These are phyloP conservation scores for Collybia sp. DNA, from an alignment of 768 basidiomycete species.

Conservation along the genomic window DNA sequence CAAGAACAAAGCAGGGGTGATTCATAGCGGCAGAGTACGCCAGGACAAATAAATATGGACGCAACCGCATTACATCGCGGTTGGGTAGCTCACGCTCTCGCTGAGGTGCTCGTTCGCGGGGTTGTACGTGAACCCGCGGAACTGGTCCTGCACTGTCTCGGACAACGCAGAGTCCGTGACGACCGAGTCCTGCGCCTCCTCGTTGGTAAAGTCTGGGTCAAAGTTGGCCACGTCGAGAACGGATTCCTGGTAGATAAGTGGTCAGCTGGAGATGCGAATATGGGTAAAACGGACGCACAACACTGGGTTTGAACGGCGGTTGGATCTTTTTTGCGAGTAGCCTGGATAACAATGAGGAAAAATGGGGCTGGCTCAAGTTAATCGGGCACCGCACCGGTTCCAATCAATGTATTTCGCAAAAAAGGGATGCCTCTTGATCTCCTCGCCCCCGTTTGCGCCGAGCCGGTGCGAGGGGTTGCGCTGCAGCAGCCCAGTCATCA, in stretches of 20 bases:
- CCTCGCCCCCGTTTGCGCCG: constrained; percentile 91
- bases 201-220: constrained; percentile 95
- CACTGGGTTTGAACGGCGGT: constrained; percentile 96
- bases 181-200: constrained; percentile 92
- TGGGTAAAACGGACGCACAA: constrained; percentile 48
- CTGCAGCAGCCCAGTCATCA: constrained; percentile 85
- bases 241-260: constrained; percentile 52
- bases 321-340: constrained; percentile 93
- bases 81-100: constrained; percentile 73
- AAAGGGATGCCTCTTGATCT: constrained; percentile 95
- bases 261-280: neutral
- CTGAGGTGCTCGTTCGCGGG: constrained; percentile 80
- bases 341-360: constrained; percentile 23
- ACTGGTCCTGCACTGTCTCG: constrained; percentile 96
- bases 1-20: neutral
- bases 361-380: neutral
- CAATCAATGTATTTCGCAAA: constrained; percentile 94
- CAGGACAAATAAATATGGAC: neutral
- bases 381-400: constrained; percentile 53
- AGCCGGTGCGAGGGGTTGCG: constrained; percentile 84
- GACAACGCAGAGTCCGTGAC: constrained; percentile 90
- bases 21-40: neutral
- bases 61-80: constrained; percentile 28
- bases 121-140: constrained; percentile 88
- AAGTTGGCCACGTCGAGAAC: constrained; percentile 96